Conservation (phyloP, 176 grass and related monocot genomes). For the Cenchrus purpureus region DNA sequence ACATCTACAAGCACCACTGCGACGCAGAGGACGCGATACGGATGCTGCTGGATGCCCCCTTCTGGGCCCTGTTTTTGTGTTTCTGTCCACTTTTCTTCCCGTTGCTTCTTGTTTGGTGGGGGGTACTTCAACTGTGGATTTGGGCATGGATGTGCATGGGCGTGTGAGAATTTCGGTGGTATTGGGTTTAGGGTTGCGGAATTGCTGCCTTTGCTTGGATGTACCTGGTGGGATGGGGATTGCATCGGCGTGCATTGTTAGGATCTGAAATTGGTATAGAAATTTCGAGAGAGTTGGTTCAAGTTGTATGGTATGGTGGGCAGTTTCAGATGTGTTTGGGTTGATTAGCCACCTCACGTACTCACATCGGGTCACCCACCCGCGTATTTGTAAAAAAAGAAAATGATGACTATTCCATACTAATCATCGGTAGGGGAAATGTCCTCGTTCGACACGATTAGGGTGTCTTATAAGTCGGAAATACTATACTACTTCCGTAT, state of each 20-base stretch:
- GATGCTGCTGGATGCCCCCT: slow-evolving; percentile 16
- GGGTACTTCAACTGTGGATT: slow-evolving; percentile 29
- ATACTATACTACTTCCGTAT: too few species aligned
- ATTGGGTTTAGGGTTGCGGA: slow-evolving; percentile 54
- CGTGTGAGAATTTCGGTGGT: slow-evolving; percentile 20
- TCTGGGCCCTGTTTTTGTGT: slow-evolving; percentile 4
- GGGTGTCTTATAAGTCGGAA: too few species aligned
- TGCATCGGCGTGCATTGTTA: slow-evolving; percentile 44
- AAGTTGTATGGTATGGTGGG: slow-evolving; percentile 14
- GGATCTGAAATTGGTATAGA: slow-evolving; percentile 55
- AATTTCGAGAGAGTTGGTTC: neutral
- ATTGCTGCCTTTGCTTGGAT: slow-evolving; percentile 20
- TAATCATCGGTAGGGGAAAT: too few species aligned
- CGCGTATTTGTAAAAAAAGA: too few species aligned
- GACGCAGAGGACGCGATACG: slow-evolving; percentile 95
- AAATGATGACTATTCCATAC: too few species aligned
- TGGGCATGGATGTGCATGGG: slow-evolving; percentile 20
- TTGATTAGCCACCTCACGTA: neutral
- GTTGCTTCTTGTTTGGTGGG: neutral
- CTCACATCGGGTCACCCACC: too few species aligned
- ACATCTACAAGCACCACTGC: slow-evolving; percentile 97
- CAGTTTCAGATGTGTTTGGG: slow-evolving; percentile 23
- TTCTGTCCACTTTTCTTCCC: slow-evolving; percentile 15
- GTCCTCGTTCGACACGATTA: too few species aligned
- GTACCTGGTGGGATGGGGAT: slow-evolving; percentile 29